Base-by-base conservation (phyloP, 768 basidiomycete genomes). In the Lactarius akahatsu region DNA sequence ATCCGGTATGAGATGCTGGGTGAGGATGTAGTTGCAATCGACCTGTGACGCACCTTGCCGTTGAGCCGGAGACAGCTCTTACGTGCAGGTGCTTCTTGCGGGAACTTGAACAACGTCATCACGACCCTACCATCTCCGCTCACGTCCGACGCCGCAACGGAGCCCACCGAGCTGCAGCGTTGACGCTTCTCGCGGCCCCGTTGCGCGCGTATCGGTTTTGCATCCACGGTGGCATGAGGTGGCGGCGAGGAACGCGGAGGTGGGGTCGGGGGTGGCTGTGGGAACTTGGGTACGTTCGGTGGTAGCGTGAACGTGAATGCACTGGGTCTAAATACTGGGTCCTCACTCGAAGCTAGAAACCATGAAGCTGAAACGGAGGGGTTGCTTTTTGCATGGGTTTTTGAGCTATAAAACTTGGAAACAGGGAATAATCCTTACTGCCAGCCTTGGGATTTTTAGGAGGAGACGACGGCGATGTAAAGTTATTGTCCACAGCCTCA, bases 171-270 rank as follows among this genome's bases (percentile, higher is more conserved):
- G 32, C 78, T 82, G 54, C 85, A 80, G 18, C 89, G 82, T 66
- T 85, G 88, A 66, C 91, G 81, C 76, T 94, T 94, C 77, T 94
- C 91, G 63, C 92, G 81, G 20, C 92, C 92, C 76, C 93, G 91
- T 3, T 79, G 72, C 23, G 82, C 80, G 8, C 77, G 74, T 7
- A 72, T 66, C 9, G 76, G 73, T 74, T 74, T 67, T 40, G 63
- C 54, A 28, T 62, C 66, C 16, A 36, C 30, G 50, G 41, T 43
- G n/a, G 57, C 36, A 34, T 18, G 30, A 20, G 68, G 65, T 20
- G 79, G 79, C 0, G 76, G 78, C 23, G 74, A 58, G 16, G 84
- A 81, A 5, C 81, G 69, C 8, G 69, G 50, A 40, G 38, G 66
- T 32, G 32, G 0, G 32, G 32, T 10, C 9, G 56, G 10, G 72